These are phyloP conservation scores for Colletotrichum sojae DNA, from an alignment of 2,329 filamentous ascomycete genomes.

Conservation along the genomic window DNA sequence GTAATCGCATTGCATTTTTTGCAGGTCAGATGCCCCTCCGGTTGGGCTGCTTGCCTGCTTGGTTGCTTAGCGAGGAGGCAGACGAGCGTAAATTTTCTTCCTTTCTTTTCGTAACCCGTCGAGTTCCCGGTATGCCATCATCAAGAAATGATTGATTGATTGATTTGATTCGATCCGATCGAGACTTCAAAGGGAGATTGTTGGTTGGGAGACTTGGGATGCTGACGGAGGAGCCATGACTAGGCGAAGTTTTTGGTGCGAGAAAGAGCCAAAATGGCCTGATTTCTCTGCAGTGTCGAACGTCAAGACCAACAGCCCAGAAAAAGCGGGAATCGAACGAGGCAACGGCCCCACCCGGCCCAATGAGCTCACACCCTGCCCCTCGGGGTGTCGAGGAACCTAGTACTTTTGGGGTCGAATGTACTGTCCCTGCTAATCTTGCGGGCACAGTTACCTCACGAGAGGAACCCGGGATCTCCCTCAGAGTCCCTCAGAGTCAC, in stretches of 20 bases:
- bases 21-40: background rate
- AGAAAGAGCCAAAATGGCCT: conserved; percentile 31
- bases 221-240: background rate
- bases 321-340: conserved; percentile 32
- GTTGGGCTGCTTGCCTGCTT: too few relatives aligned
- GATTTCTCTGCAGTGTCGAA: conserved; percentile 36
- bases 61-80: too few relatives aligned
- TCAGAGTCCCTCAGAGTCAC: background rate
- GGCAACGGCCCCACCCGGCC: conserved; percentile 15
- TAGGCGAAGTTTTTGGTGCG: conserved; percentile 15
- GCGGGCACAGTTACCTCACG: background rate
- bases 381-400: background rate
- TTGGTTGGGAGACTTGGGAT: too few relatives aligned
- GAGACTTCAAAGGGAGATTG: too few relatives aligned
- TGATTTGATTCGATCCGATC: too few relatives aligned
- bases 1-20: conserved; percentile 1
- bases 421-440: background rate
- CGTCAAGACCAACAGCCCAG: conserved; percentile 29
- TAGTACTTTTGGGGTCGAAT: too few relatives aligned
- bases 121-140: too few relatives aligned
- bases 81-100: too few relatives aligned
- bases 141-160: too few relatives aligned
- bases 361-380: background rate
- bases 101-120: too few relatives aligned
- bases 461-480: background rate